phyloP scores from a whole-genome alignment of 2,329 filamentous ascomycete species.

The Pseudogymnoascus sp. region DNA sequence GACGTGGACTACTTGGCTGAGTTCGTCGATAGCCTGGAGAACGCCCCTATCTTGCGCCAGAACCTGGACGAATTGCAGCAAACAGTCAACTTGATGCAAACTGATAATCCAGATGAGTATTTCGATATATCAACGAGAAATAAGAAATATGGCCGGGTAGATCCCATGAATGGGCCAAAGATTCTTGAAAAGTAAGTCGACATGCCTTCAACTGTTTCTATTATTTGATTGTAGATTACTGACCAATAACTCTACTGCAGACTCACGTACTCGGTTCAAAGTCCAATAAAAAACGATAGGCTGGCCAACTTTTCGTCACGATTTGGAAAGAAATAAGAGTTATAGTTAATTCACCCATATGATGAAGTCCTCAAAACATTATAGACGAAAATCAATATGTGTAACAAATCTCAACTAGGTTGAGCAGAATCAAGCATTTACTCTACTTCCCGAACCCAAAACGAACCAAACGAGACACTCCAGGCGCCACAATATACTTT shows the following conservation, averaged over 20 bases:
- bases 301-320: constrained; percentile 66
- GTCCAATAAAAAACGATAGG: constrained; percentile 51
- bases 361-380: not conserved
- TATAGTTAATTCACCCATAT: not conserved
- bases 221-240: not conserved
- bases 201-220: not conserved
- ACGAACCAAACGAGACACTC: constrained; percentile 1
- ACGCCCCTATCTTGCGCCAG: constrained; percentile 74
- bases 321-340: constrained; percentile 53
- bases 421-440: constrained; percentile 2
- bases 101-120: constrained; percentile 91
- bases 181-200: constrained; percentile 76
- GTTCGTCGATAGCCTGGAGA: constrained; percentile 81
- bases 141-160: constrained; percentile 88
- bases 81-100: constrained; percentile 79
- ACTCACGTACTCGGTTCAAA: constrained; percentile 55
- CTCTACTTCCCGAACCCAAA: not conserved
- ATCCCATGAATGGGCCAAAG: constrained; percentile 79
- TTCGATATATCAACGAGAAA: constrained; percentile 86
- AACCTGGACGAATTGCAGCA: constrained; percentile 91
- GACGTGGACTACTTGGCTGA: constrained; percentile 77
- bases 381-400: not conserved
- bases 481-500: constrained; percentile 6
- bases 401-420: not conserved
- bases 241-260: constrained; percentile 31